Base-by-base conservation (phyloP, 2,329 filamentous ascomycete genomes). In the Xylaria arbuscula region DNA sequence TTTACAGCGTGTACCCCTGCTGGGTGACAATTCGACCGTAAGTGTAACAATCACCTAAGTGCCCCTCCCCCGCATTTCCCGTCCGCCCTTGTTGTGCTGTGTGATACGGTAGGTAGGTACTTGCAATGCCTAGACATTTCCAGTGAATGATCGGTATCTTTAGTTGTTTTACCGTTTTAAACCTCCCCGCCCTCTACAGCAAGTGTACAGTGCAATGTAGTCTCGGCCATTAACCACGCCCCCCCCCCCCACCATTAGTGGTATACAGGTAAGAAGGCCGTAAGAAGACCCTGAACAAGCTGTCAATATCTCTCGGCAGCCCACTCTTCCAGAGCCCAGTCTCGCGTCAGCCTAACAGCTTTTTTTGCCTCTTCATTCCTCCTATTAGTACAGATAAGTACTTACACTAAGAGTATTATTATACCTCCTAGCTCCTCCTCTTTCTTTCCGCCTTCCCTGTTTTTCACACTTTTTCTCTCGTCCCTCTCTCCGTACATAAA, bases 311-410 rank as follows among this genome's bases (percentile, higher is more conserved):
- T 32, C 42, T 50, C 56, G 32, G 13, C 19, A 45, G 38, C 59
- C 60, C 60, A 48, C 51, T 59, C 45, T 42, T 34, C 28, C 51
- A 54, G 45, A 19, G 38, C 34, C 65, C 62, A 55, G 62, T 70
- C 68, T 70, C 66, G 62, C 66, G 68, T 70, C 66, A 70, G 68
- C 66, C 64, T 69, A 62, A 57, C 69, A 66, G 53, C 45, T 54
- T 66, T 56, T 61, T 54, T 66, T 57, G 56, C 66, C 66, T 61
- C 62, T 65, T 68, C 48, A 28, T 57, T 50, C 48, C 6, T 69
- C 56, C 47, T 61, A 61, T 57, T 64, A 64, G 48, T 38, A 34
- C n/a, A 19, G 4, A n/a, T 45, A 7, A 45, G 40, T 22, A 47
- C 3, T 54, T 48, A 38, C 48, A 36, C 22, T 45, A 42, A 45